A percentile compares a stretch with the other conserved stretches of the same genome.
phyloP scores from a whole-genome alignment of 768 basidiomycete genomes.

The Lyophyllum shimeji region DNA sequence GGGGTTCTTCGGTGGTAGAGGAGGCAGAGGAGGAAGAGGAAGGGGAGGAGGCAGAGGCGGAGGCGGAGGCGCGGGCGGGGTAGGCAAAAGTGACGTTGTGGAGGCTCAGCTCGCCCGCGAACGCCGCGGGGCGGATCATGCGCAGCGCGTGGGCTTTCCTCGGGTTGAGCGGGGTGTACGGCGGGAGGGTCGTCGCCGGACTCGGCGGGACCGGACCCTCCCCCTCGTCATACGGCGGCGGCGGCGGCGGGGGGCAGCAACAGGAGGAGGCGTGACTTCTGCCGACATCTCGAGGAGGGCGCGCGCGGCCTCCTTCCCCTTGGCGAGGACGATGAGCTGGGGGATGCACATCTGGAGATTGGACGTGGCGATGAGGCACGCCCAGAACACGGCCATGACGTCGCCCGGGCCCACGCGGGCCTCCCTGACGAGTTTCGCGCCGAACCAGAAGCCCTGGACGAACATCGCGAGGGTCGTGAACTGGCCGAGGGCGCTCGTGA shows the following conservation, averaged over 20 bases:
- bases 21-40: background rate
- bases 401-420: conserved; percentile 68
- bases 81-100: conserved; percentile 80
- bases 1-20: too few species aligned
- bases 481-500: conserved; percentile 65
- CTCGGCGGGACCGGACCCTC: conserved; percentile 1
- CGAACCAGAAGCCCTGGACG: conserved; percentile 97
- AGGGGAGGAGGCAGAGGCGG: background rate
- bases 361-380: conserved; percentile 85
- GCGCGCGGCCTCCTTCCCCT: conserved; percentile 82
- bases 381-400: conserved; percentile 99
- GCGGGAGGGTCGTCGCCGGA: background rate
- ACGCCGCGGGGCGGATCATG: conserved; percentile 64
- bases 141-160: conserved; percentile 42
- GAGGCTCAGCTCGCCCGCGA: conserved; percentile 76
- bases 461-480: conserved; percentile 92
- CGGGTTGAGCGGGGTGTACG: conserved; percentile 10
- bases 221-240: conserved; percentile 5
- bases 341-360: conserved; percentile 89
- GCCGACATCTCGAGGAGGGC: conserved; percentile 63
- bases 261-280: conserved; percentile 30
- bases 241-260: too few species aligned
- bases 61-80: conserved; percentile 53
- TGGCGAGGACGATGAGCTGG: conserved; percentile 70
- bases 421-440: conserved; percentile 81